Evolutionary conservation across 345 rosid genomes (phyloP).

Genomic region (Syzygium aqueum): DNA sequence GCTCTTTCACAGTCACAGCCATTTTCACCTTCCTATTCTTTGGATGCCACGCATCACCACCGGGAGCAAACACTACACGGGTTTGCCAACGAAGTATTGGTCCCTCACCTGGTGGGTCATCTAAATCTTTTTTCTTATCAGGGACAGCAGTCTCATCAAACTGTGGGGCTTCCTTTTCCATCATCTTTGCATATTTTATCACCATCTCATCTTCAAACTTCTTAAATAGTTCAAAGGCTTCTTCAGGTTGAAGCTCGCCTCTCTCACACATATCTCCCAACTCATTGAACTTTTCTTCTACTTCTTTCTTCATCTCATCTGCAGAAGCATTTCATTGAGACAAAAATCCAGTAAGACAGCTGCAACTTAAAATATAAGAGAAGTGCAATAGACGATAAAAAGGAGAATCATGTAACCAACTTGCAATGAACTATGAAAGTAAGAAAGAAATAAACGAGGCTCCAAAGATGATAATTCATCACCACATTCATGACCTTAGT

Average conservation of each 20-base stretch:
- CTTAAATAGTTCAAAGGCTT: constrained; percentile 76
- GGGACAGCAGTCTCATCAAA: constrained; percentile 48
- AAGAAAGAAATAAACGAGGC: not conserved
- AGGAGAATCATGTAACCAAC: not conserved
- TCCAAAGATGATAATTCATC: not conserved
- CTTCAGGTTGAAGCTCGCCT: constrained; percentile 65
- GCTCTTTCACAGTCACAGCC: constrained; percentile 91
- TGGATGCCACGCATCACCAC: constrained; percentile 99
- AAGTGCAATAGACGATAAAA: not conserved
- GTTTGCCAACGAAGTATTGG: constrained; percentile 92
- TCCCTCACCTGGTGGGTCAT: constrained; percentile 89
- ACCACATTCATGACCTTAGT: not conserved
- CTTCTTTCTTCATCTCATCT: constrained; percentile 84
- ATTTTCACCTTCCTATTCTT: constrained; percentile 90
- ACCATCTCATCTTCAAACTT: constrained; percentile 85
- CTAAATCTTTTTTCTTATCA: constrained; percentile 35
- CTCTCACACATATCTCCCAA: constrained; percentile 83
- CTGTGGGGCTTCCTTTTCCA: constrained; percentile 57
- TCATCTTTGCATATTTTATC: constrained; percentile 45
- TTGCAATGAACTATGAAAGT: not conserved
- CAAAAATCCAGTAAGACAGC: not conserved
- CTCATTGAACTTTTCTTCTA: constrained; percentile 68
- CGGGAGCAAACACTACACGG: constrained; percentile 78
- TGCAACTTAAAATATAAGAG: not conserved
- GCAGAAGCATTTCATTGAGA: constrained; percentile 2